Percentiles rank a stretch among this genome's conserved stretches.
Conservation (phyloP, 1,284 basidiomycete species). For the Heterobasidion occidentale region DNA sequence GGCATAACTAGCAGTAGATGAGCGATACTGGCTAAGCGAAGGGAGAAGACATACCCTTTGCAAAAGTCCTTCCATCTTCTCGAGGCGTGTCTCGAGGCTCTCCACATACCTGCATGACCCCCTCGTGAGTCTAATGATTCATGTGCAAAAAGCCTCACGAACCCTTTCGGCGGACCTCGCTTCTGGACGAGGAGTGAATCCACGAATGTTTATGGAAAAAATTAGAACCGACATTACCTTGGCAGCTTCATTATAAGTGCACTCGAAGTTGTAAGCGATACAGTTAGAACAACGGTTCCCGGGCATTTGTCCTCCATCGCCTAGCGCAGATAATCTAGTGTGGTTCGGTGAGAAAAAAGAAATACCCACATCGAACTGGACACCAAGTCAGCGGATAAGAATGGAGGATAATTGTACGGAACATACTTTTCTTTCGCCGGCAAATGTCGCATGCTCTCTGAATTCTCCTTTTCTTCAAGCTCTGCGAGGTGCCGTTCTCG, state of each 20-base stretch:
- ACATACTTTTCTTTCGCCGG: slow-evolving; percentile 66
- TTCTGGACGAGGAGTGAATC: slow-evolving; percentile 35
- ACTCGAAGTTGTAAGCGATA: slow-evolving; percentile 61
- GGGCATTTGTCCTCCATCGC: slow-evolving; percentile 58
- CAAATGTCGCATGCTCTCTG: slow-evolving; percentile 74
- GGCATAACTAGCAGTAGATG: slow-evolving; percentile 30
- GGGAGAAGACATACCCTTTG: slow-evolving; percentile 35
- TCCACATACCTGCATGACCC: slow-evolving; percentile 51
- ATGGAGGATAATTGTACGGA: too few species aligned
- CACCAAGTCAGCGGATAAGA: background rate
- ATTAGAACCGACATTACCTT: slow-evolving; percentile 38
- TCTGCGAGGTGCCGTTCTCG: slow-evolving; percentile 19
- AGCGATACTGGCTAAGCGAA: background rate
- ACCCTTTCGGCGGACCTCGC: slow-evolving; percentile 83
- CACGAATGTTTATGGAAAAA: background rate
- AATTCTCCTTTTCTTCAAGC: slow-evolving; percentile 56
- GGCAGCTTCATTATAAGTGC: slow-evolving; percentile 70
- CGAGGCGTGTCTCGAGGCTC: slow-evolving; percentile 60
- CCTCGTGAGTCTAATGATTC: background rate
- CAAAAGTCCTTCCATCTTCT: slow-evolving; percentile 64
- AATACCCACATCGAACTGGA: slow-evolving; percentile 43
- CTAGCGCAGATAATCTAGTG: slow-evolving; percentile 18
- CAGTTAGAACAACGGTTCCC: slow-evolving; percentile 75
- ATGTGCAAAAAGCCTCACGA: slow-evolving; percentile 15
- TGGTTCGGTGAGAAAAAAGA: background rate